A percentile compares a stretch with the other conserved stretches of the same genome.
phyloP scores from a whole-genome alignment of 75 land plant genomes.

The Chamaecyparis obtusa region DNA sequence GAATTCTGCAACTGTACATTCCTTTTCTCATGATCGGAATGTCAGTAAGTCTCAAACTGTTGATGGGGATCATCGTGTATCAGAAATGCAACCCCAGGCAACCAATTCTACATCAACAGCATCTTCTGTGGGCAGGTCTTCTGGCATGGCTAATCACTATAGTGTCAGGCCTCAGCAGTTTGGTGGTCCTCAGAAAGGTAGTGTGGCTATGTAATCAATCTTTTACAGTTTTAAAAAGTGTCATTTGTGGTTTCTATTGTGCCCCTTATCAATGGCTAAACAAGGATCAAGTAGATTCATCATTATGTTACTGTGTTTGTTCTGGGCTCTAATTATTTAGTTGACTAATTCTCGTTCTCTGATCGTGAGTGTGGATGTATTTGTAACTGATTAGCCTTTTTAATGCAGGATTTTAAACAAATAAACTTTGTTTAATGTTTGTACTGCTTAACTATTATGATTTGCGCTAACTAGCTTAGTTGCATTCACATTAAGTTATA shows the following conservation, averaged over 20 bases:
- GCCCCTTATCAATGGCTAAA: not conserved
- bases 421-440: not conserved
- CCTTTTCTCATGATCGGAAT: slow-evolving; percentile 16
- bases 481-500: not conserved
- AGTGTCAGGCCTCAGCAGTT: slow-evolving; percentile 33
- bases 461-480: not conserved
- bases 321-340: not conserved
- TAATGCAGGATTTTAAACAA: not conserved
- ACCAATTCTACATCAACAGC: slow-evolving; percentile 15
- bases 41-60: slow-evolving; percentile 22
- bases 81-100: slow-evolving; percentile 29
- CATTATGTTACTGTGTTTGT: not conserved
- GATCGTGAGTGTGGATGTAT: not conserved
- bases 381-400: not conserved
- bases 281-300: not conserved
- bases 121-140: slow-evolving; percentile 28
- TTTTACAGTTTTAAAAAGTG: not conserved
- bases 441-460: not conserved
- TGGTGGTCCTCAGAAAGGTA: slow-evolving; percentile 59
- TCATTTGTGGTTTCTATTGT: not conserved
- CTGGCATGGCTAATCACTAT: slow-evolving; percentile 38
- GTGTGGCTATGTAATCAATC: not conserved
- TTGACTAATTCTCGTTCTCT: not conserved
- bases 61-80: slow-evolving; percentile 17
- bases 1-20: slow-evolving; percentile 14